phyloP scores from a whole-genome alignment of 257 asterid species.

The Nicotiana knightiana region DNA sequence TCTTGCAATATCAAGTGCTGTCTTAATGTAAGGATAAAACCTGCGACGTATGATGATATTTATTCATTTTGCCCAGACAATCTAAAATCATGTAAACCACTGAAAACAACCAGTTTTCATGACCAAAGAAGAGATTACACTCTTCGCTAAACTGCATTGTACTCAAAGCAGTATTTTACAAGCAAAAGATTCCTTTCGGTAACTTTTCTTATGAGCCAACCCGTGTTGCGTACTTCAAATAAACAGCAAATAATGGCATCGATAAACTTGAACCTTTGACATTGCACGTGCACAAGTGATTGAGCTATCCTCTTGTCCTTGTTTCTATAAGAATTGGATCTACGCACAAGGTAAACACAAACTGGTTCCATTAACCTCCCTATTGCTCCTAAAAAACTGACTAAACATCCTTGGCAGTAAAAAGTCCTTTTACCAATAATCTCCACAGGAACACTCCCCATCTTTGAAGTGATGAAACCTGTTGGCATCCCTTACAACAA shows the following conservation, averaged over 20 bases:
- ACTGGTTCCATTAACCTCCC: not conserved
- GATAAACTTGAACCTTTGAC: not conserved
- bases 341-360: not conserved
- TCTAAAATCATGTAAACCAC: not conserved
- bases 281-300: not conserved
- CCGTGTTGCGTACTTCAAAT: not conserved
- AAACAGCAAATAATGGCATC: slow-evolving; percentile 2
- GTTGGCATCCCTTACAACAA: slow-evolving; percentile 82
- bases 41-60: not conserved
- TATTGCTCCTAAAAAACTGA: not conserved
- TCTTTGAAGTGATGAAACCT: slow-evolving; percentile 80
- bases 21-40: not conserved
- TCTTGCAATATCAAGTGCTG: not conserved
- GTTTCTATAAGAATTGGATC: not conserved
- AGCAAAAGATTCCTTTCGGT: not conserved
- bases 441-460: slow-evolving; percentile 82
- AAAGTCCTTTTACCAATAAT: slow-evolving; percentile 55
- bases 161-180: not conserved
- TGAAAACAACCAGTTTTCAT: not conserved
- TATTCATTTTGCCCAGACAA: not conserved
- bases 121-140: not conserved
- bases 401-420: not conserved
- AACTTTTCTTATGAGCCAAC: not conserved
- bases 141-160: not conserved
- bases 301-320: not conserved